Conservation (phyloP, 75 land plant genomes). For the Picea glauca region DNA sequence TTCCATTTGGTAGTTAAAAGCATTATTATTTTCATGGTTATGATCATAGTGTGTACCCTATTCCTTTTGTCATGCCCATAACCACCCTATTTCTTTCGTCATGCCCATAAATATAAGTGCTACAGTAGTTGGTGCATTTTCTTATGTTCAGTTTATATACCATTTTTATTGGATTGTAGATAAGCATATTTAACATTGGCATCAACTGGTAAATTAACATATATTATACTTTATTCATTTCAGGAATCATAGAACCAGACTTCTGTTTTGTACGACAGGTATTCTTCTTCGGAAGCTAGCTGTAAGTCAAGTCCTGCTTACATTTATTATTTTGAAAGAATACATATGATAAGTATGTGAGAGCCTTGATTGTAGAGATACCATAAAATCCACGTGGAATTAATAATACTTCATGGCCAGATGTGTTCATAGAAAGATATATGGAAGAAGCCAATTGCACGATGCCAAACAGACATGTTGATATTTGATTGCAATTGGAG, state of each 20-base stretch:
- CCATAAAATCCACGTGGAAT: too few species aligned
- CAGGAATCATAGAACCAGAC: conserved; percentile 83
- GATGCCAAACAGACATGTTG: too few species aligned
- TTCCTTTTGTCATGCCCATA: too few species aligned
- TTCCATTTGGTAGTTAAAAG: too few species aligned
- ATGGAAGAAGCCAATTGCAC: too few species aligned
- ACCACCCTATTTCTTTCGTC: too few species aligned
- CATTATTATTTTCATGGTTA: too few species aligned
- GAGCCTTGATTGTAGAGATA: background rate
- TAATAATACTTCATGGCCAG: too few species aligned
- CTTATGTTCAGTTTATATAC: too few species aligned
- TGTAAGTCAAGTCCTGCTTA: conserved; percentile 40
- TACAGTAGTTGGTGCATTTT: background rate
- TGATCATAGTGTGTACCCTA: too few species aligned
- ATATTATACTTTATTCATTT: background rate
- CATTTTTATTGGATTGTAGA: background rate
- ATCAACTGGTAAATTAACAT: background rate
- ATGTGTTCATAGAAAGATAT: too few species aligned
- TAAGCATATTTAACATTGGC: background rate
- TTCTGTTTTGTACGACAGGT: conserved; percentile 92
- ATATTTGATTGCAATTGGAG: too few species aligned
- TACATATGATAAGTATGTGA: conserved; percentile 1
- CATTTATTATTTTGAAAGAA: conserved; percentile 1
- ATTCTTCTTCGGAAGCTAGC: conserved; percentile 77
- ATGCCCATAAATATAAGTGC: background rate